These are phyloP conservation scores for Elongisporangium undulatum DNA, from an alignment of 352 stramenopile species.

Conservation along the genomic window DNA sequence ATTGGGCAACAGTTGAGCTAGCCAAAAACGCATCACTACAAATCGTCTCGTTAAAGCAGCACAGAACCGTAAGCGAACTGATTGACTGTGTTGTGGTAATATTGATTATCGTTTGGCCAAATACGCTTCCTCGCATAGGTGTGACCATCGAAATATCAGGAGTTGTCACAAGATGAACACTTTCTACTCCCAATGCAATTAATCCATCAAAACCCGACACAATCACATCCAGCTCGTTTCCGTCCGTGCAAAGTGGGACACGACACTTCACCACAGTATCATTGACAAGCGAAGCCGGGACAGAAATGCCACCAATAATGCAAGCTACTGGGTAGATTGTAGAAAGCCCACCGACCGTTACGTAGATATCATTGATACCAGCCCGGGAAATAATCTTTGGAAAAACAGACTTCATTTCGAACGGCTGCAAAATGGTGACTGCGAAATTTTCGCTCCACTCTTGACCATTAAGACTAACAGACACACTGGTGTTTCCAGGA, in stretches of 20 bases:
- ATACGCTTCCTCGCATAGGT: constrained; percentile 13
- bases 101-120: constrained; percentile 11
- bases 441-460: constrained; percentile 24
- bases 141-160: constrained; percentile 14
- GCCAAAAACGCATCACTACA: constrained; percentile 11
- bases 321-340: constrained; percentile 25
- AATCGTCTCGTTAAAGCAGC: constrained; percentile 19
- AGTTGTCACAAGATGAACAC: constrained; percentile 3
- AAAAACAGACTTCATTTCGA: constrained; percentile 15
- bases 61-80: constrained; percentile 12
- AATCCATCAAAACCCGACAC: constrained; percentile 28
- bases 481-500: constrained; percentile 8
- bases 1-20: constrained; percentile 10
- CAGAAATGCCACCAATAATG: constrained; percentile 25
- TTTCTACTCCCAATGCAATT: constrained; percentile 13
- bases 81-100: constrained; percentile 11
- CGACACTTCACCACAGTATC: constrained; percentile 23
- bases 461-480: constrained; percentile 42
- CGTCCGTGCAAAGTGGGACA: constrained; percentile 15
- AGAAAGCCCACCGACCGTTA: constrained; percentile 33
- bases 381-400: constrained; percentile 20
- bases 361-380: constrained; percentile 8
- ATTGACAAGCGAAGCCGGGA: constrained; percentile 22
- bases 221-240: constrained; percentile 14
- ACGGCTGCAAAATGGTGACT: constrained; percentile 13